Evolutionary conservation across 2,329 filamentous ascomycete species (phyloP), one percentile per base, ranked within the genome.

Genomic region (Botrytis galanthina): DNA sequence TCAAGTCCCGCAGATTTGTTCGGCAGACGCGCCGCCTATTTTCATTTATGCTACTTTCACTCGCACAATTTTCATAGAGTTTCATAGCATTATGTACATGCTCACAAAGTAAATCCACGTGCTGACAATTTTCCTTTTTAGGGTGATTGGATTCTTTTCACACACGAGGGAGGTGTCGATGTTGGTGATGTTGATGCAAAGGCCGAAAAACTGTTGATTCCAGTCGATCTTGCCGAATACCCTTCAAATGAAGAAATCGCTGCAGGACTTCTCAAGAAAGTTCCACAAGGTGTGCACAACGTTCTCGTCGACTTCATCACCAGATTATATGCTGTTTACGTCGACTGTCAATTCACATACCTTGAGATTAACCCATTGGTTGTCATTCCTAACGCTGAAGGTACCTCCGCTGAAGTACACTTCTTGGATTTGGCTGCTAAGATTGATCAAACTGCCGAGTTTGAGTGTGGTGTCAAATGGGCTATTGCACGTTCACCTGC

Each of bases 121-220:
- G 77, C 78, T 80, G 74, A 80, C 75, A 61, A 29, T 67, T 29
- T 75, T 62, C 70, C 39, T 66, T 39, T 48, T 22, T 83, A 98
- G 96, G 96, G 96, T 82, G 96, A 99, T 86, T 98, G 95, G 94
- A 98, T 99, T 83, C 93, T 99, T 82, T 99, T 99, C 89, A 98
- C 95, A 81, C 94, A 99, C 86, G 96, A 99, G 86, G 96, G 96
- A 88, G 96, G 96, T 92, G 95, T 99, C 79, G 96, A 99, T 85
- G 96, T 99, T 80, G 96, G 96, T 83, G 96, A 99, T 90, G 96
- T 99, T 78, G 96, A 99, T 82, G 94, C 91, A 78, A 99, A 99
- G 89, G 96, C 96, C 77, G 94, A 98, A 90, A 99, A 98, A 92
- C 90, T 99, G 77, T 87, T 99, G 82, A 94, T 99, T 81, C 95